phyloP scores from a whole-genome alignment of 306 rosid species.

The Arachis stenosperma region DNA sequence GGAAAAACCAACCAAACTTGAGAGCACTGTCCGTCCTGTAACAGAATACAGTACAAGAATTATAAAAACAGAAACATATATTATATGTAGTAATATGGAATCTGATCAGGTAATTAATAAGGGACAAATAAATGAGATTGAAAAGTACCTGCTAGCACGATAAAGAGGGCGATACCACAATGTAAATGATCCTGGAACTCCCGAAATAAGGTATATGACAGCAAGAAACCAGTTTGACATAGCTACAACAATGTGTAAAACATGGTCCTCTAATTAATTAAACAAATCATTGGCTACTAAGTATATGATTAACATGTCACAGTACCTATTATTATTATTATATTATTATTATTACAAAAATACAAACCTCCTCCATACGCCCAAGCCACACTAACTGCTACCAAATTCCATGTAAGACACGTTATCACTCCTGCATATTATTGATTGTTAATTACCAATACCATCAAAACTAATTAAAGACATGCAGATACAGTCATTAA shows the following conservation, averaged over 20 bases:
- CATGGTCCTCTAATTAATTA: background rate
- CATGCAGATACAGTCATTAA: too few relatives aligned
- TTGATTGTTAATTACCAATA: background rate
- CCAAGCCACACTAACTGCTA: constrained; percentile 74
- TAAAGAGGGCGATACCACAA: constrained; percentile 98
- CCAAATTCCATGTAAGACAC: constrained; percentile 72
- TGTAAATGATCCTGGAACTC: constrained; percentile 70
- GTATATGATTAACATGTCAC: background rate
- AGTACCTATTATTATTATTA: background rate
- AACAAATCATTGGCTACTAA: constrained; percentile 17
- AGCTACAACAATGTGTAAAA: constrained; percentile 48
- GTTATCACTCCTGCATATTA: constrained; percentile 64
- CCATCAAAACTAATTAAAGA: too few relatives aligned
- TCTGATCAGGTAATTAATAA: background rate
- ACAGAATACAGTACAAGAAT: constrained; percentile 23
- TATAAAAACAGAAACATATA: constrained; percentile 15
- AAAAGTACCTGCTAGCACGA: constrained; percentile 81
- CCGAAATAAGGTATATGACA: constrained; percentile 65
- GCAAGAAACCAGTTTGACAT: constrained; percentile 71
- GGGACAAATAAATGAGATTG: background rate
- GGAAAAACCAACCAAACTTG: constrained; percentile 87
- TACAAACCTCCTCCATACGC: constrained; percentile 72
- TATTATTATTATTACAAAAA: background rate
- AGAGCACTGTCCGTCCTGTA: constrained; percentile 93
- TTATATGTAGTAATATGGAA: background rate